These are phyloP conservation scores for Canavalia gladiata DNA, from an alignment of 306 rosid species.

Conservation along the genomic window DNA sequence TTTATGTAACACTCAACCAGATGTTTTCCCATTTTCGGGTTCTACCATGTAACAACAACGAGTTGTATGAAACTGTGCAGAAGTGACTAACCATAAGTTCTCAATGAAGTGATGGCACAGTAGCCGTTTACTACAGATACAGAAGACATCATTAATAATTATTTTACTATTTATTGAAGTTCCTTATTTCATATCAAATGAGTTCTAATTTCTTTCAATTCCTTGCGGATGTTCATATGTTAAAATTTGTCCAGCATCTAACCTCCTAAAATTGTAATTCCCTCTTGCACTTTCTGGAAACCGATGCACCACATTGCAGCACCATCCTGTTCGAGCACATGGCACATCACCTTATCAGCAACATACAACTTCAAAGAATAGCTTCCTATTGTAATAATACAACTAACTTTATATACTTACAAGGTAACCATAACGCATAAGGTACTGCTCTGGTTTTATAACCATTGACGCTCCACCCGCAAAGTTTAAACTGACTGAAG, in stretches of 20 bases:
- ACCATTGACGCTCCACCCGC: constrained; percentile 87
- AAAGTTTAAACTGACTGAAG: constrained; percentile 86
- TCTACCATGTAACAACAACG: not conserved
- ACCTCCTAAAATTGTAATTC: constrained; percentile 93
- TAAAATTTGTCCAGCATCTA: constrained; percentile 42
- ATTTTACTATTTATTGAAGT: constrained; percentile 2
- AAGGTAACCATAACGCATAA: constrained; percentile 61
- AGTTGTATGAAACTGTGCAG: constrained; percentile 16
- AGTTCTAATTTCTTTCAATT: constrained; percentile 12
- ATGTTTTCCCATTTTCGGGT: constrained; percentile 4
- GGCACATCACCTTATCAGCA: constrained; percentile 26
- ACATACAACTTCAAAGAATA: constrained; percentile 44
- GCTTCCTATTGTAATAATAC: constrained; percentile 32
- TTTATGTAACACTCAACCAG: not conserved
- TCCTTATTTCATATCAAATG: constrained; percentile 18
- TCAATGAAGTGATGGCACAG: not conserved
- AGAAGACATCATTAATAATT: constrained; percentile 32
- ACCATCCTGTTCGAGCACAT: constrained; percentile 63
- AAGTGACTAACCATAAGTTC: not conserved
- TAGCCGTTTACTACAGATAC: constrained; percentile 27
- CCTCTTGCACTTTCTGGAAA: constrained; percentile 81
- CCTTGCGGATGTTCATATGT: constrained; percentile 17
- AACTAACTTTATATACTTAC: constrained; percentile 58
- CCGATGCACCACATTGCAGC: constrained; percentile 90
- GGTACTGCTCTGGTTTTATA: constrained; percentile 93